Percentiles rank a stretch among this genome's conserved stretches.
These are phyloP conservation scores for Fraxinus pennsylvanica DNA, from an alignment of 257 asterid species.

Conservation along the genomic window DNA sequence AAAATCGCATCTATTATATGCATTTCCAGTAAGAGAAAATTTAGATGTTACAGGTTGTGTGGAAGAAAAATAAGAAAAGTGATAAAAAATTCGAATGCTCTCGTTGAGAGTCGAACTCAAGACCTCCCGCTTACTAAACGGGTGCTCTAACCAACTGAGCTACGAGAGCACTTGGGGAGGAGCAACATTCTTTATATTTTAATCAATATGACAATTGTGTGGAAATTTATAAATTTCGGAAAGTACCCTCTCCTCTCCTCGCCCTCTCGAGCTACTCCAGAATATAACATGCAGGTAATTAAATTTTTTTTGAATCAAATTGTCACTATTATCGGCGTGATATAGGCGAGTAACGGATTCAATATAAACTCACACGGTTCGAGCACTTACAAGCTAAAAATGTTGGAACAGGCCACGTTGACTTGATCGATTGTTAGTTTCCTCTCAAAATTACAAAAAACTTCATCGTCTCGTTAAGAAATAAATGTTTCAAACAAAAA, in stretches of 20 bases:
- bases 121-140: conserved; percentile 64
- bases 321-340: not conserved
- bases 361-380: conserved; percentile 93
- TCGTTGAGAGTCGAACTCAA: conserved; percentile 56
- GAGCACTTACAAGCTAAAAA: conserved; percentile 93
- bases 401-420: conserved; percentile 96
- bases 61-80: too few species aligned
- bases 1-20: not conserved
- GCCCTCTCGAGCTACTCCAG: not conserved
- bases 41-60: too few species aligned
- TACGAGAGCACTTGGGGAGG: conserved; percentile 31
- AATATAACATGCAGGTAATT: too few species aligned
- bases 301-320: not conserved
- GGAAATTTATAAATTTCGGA: too few species aligned
- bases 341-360: conserved; percentile 92
- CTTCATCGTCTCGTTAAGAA: too few species aligned
- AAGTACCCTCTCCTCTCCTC: not conserved
- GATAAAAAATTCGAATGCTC: conserved; percentile 14
- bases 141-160: conserved; percentile 62
- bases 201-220: too few species aligned
- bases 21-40: too few species aligned
- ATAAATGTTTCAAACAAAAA: too few species aligned
- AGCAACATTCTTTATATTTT: too few species aligned
- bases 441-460: not conserved
- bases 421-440: conserved; percentile 81